Conservation (phyloP, 192 early-diverging fungal species). For the Hyaloraphidium curvatum region DNA sequence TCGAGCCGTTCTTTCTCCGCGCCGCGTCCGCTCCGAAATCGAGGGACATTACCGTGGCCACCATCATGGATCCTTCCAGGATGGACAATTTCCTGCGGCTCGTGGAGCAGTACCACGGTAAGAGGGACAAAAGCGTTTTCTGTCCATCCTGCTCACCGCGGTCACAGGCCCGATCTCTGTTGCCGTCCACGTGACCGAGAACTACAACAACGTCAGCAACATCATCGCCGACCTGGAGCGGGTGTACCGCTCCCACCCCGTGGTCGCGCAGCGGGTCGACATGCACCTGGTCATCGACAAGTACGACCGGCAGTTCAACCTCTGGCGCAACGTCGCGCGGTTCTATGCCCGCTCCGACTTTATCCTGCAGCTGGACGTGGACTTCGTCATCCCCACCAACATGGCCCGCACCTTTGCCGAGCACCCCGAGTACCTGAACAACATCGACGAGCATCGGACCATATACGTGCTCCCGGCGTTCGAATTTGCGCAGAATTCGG, state of each 20-base stretch:
- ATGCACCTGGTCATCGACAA: constrained; percentile 38
- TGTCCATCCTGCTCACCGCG: neutral
- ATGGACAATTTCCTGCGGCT: no score
- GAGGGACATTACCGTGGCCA: no score
- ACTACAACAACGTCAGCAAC: constrained; percentile 23
- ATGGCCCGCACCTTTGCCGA: no score
- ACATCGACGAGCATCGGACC: no score
- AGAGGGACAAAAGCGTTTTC: no score
- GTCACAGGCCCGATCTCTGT: constrained; percentile 26
- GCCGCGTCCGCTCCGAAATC: no score
- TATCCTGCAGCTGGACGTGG: constrained; percentile 38
- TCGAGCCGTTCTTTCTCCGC: no score
- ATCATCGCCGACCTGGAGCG: constrained; percentile 26
- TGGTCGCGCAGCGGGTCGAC: constrained; percentile 29
- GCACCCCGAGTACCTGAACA: no score
- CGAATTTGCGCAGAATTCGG: no score
- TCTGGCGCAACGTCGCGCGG: constrained; percentile 42
- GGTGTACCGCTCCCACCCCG: constrained; percentile 24
- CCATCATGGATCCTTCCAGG: no score
- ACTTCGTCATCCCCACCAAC: constrained; percentile 37
- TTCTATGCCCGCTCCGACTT: constrained; percentile 38
- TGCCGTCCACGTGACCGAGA: constrained; percentile 28
- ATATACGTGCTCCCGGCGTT: no score
- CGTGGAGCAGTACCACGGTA: no score
- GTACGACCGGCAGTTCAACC: constrained; percentile 41